Base-by-base conservation (phyloP, 2,329 filamentous ascomycete species). In the Aspergillus texensis region DNA sequence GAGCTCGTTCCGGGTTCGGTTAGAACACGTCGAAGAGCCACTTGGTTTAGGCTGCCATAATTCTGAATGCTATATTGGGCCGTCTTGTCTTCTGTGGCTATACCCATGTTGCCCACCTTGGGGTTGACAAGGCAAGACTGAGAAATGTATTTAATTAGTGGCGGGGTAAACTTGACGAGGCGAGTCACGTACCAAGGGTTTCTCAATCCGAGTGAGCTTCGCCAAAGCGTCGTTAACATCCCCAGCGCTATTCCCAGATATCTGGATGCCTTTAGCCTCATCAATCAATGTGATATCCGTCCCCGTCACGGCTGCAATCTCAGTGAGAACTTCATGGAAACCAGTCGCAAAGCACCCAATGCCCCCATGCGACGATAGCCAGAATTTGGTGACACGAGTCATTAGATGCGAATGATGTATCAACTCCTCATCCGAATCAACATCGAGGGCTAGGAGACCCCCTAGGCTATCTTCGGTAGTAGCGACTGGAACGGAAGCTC, bases 151-250 rank as follows among this genome's bases (percentile, higher is more conserved):
- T 19, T 32, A 65, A 41, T 52, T 39, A 41, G 39, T 46, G 43
- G 57, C 32, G 16, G 46, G 24, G 11, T 19, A 10, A 24, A 10
- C 14, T 26, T 34, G 41, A 6, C 16, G 19, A n/a, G 52, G 11
- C 34, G n/a, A 14, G 30, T n/a, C 19, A 63, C 72, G 67, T 67
- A 77, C 76, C 60, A 77, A 59, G 1, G 69, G 64, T 12, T 60
- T 67, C 32, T 78, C 70, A 58, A 77, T 60, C 24, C 67, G 68
- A n/a, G 63, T 63, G 12, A 78, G 66, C 30, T 68, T 72, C 11
- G 62, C 63, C 34, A 77, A 53, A 43, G 74, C 74, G 57, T 74
- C 68, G 14, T 77, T 66, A 3, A 76, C 71, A 60, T 73, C 70
- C 9, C 34, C 62, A 11, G 48, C 53, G 32, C 61, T 59, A 6